Evolutionary conservation across 305 asterid genomes (phyloP), one percentile per base, ranked within the genome.

Genomic region (Salvia sclarea): DNA sequence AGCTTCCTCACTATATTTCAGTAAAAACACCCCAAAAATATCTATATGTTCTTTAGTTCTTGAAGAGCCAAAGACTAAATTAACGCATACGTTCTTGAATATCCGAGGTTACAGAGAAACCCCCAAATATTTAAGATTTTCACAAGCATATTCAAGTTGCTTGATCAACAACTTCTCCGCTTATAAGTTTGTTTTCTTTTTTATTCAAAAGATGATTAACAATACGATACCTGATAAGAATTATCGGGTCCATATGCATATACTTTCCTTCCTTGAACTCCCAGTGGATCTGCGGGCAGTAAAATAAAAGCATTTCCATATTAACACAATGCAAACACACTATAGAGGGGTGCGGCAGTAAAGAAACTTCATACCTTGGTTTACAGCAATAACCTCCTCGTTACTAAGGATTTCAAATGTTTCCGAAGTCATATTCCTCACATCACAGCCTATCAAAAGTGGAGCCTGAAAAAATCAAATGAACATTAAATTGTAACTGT

Each of bases 201-300:
- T n/a, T n/a, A n/a, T n/a, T n/a, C n/a, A 50, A 22, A 40, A 38
- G 66, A 68, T 25, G 38, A 52, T 49, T 18, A 69, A 69, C 70
- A 65, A 52, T 37, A 50, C 0, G 62, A 70, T 61, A 92, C 98
- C 86, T 90, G 97, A 69, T 69, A 73, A 79, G 83, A 79, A 52
- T 75, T 79, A 41, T 82, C 82, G 7, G 86, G 69, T 70, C 95
- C 97, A 35, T 82, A 81, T 13, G 72, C 63, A 59, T 74, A 64
- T 60, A 90, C 88, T 84, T 88, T 86, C 79, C 93, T 90, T 74
- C 98, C 98, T 78, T 92, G 98, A 84, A 92, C 87, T 21, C 98
- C 98, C 25, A 92, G 86, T 17, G 86, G 66, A 77, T 92, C 98
- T 92, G 87, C 80, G 75, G 74, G 64, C 65, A n/a, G n/a, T n/a